These are phyloP conservation scores for Penstemon davidsonii DNA, from an alignment of 257 asterid genomes.

Conservation along the genomic window DNA sequence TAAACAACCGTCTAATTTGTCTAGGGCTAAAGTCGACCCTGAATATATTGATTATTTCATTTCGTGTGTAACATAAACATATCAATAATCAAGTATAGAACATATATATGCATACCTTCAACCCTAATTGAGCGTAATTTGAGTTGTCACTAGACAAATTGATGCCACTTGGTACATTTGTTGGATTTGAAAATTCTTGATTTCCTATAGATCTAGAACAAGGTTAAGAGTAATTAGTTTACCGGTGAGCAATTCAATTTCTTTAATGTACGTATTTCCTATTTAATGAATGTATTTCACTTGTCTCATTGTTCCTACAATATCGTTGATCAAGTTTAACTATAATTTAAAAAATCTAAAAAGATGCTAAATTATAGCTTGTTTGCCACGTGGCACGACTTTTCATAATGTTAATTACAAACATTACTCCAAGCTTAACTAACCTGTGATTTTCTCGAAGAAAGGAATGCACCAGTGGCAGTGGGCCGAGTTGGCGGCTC, in stretches of 20 bases:
- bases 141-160: slow-evolving; percentile 4
- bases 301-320: slow-evolving; percentile 17
- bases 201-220: slow-evolving; percentile 6
- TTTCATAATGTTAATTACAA: no score
- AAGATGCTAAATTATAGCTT: no score
- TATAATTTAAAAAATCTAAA: no score
- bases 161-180: not conserved
- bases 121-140: slow-evolving; percentile 3
- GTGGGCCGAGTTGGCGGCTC: not conserved
- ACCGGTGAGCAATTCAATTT: no score
- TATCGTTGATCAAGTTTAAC: no score
- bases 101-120: not conserved
- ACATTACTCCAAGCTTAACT: not conserved
- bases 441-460: not conserved
- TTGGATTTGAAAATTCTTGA: slow-evolving; percentile 13
- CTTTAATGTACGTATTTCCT: no score
- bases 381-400: no score
- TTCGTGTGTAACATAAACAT: no score
- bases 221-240: not conserved
- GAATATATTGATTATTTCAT: no score
- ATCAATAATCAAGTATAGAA: not conserved
- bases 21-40: no score
- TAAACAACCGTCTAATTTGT: no score
- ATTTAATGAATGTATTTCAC: slow-evolving; percentile 2
- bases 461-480: not conserved